Evolutionary conservation across 2,329 filamentous ascomycete genomes (phyloP), one percentile per base, ranked within the genome.

Genomic region (Remersonia thermophila): DNA sequence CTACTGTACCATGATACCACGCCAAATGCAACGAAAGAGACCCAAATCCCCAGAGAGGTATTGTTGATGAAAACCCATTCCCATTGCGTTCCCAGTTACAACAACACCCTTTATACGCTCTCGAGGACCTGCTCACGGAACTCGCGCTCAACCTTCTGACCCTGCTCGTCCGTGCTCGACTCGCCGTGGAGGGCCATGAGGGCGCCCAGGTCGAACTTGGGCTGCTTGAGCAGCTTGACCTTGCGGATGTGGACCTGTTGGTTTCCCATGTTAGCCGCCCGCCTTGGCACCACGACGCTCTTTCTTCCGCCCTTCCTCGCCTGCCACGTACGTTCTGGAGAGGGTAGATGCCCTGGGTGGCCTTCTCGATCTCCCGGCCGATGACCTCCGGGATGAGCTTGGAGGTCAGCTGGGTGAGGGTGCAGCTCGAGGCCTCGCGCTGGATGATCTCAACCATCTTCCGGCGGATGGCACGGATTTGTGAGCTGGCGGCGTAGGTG

Each of bases 381-480:
- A 98, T 96, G 54, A 96, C 91, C 74, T 98, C 91, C 50, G 91
- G 91, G 61, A 98, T 96, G 57, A 98, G 79, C 81, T 98, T 98
- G 63, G 84, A 83, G 60, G 86, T 94, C 56, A 98, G 80, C 77
- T 96, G 89, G 55, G 83, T 80, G 51, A 98, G 79, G 49, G 86
- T 93, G 79, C 86, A 93, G 72, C 75, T 84, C 55, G 83, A 76
- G 47, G 91, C 91, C 75, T 98, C 91, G 56, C 87, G 83, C 67
- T 83, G 77, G 67, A 98, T 96, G 69, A 98, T 96, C 70, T 98
- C 91, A 50, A 77, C 83, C 91, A 98, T 98, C 85, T 98, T 96
- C 77, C 87, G 91, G 68, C 91, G 83, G 67, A 98, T 98, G 55
- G 83, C 80, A 53, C 89, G 83, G 67, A 96, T 96, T 72, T 98